Conservation (phyloP, 2,329 filamentous ascomycete species). For the Monilinia vaccinii-corymbosi region DNA sequence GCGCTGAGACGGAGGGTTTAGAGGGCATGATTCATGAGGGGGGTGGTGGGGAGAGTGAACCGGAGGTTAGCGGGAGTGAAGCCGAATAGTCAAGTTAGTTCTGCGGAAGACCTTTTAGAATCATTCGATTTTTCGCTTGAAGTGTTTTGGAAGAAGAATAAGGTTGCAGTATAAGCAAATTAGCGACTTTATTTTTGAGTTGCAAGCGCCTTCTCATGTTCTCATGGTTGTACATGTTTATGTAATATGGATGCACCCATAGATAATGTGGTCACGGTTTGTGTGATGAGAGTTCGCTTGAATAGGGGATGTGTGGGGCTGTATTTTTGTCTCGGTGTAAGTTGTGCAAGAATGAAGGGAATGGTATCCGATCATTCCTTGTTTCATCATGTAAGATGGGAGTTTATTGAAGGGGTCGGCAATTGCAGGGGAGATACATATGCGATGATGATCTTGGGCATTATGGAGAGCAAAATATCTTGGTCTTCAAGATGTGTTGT, state of each 20-base stretch:
- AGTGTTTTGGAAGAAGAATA: neutral
- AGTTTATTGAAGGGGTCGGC: too few relatives aligned
- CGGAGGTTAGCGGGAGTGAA: constrained; percentile 25
- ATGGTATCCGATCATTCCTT: too few relatives aligned
- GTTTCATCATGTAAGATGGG: too few relatives aligned
- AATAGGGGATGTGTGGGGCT: neutral
- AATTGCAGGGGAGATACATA: too few relatives aligned
- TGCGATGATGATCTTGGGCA: too few relatives aligned
- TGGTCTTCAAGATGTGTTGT: too few relatives aligned
- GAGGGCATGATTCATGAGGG: constrained; percentile 40
- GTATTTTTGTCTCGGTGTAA: too few relatives aligned
- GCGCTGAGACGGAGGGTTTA: constrained; percentile 40
- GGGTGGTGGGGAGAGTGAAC: constrained; percentile 29
- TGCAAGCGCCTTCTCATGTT: too few relatives aligned
- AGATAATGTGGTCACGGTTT: neutral
- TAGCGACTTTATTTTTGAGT: neutral
- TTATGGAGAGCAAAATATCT: too few relatives aligned
- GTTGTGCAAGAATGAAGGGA: too few relatives aligned
- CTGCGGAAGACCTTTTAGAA: too few relatives aligned
- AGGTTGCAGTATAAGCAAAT: neutral
- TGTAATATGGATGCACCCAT: too few relatives aligned
- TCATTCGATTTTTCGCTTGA: neutral
- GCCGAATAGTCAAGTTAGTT: neutral
- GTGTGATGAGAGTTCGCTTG: neutral
- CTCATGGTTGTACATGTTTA: neutral